phyloP scores from a whole-genome alignment of 257 asterid genomes.

The Cordia subcordata region DNA sequence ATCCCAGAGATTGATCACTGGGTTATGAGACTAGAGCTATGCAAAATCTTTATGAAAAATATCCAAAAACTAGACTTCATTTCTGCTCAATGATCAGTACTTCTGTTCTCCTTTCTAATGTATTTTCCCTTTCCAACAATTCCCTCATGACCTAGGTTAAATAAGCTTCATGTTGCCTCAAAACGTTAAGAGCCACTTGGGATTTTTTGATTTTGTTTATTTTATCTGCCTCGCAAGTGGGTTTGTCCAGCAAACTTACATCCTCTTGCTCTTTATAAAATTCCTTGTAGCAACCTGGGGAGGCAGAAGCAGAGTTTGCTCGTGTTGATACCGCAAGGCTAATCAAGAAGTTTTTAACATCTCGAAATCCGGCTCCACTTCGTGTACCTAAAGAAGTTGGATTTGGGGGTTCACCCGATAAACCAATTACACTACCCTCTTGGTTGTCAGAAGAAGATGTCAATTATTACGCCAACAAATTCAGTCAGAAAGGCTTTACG shows the following conservation, averaged over 20 bases:
- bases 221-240: too few species aligned
- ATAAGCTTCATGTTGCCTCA: too few species aligned
- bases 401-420: constrained; percentile 57
- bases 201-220: too few species aligned
- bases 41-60: too few species aligned
- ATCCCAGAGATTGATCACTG: too few species aligned
- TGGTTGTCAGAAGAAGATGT: constrained; percentile 89
- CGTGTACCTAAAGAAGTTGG: constrained; percentile 55
- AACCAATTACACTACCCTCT: constrained; percentile 58
- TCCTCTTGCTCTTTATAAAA: constrained; percentile 6
- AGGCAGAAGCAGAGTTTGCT: constrained; percentile 70
- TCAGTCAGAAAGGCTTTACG: constrained; percentile 65
- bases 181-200: too few species aligned
- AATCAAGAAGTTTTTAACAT: constrained; percentile 48
- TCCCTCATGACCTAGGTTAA: too few species aligned
- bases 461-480: constrained; percentile 57
- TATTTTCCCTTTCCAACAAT: too few species aligned
- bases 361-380: constrained; percentile 49
- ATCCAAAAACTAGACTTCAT: too few species aligned
- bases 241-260: neutral
- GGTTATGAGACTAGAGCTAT: too few species aligned
- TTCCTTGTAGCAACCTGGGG: constrained; percentile 62
- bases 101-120: too few species aligned
- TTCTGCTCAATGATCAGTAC: too few species aligned
- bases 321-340: constrained; percentile 47